Percentiles rank a stretch among this genome's conserved stretches.
Conservation (phyloP, 2,329 filamentous ascomycete species). For the Fusarium sp. region DNA sequence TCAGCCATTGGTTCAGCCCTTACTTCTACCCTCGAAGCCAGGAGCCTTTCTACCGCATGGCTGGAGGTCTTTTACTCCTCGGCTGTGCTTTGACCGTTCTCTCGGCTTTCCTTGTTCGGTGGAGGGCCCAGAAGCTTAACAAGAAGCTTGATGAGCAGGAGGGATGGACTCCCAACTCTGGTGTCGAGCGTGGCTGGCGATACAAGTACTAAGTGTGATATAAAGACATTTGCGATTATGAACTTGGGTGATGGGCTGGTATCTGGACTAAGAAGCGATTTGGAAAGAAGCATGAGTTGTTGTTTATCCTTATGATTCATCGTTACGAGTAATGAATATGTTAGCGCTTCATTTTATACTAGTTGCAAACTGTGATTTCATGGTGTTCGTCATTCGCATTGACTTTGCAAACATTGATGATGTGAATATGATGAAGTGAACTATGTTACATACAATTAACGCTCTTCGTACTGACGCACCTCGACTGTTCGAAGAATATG, state of each 20-base stretch:
- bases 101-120: constrained; percentile 1
- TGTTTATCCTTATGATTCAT: not conserved
- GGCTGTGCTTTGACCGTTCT: not conserved
- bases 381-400: accelerated
- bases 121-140: not conserved
- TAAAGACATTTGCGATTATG: not conserved
- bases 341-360: not conserved
- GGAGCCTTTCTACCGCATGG: constrained; percentile 43
- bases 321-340: constrained; percentile 1
- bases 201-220: constrained; percentile 10
- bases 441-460: not conserved
- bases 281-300: not conserved
- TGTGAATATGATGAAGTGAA: accelerated
- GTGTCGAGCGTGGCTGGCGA: constrained; percentile 22
- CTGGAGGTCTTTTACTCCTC: constrained; percentile 34
- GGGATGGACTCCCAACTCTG: constrained; percentile 20
- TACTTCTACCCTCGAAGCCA: constrained; percentile 48
- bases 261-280: not conserved
- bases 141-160: constrained; percentile 26
- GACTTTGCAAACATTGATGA: accelerated
- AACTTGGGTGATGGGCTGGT: not conserved
- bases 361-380: not conserved
- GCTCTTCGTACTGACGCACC: constrained; percentile 17
- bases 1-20: constrained; percentile 54
- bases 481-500: constrained; percentile 20